Conservation (phyloP, 192 early-diverging fungal genomes). For the Chytriomyces sp. region DNA sequence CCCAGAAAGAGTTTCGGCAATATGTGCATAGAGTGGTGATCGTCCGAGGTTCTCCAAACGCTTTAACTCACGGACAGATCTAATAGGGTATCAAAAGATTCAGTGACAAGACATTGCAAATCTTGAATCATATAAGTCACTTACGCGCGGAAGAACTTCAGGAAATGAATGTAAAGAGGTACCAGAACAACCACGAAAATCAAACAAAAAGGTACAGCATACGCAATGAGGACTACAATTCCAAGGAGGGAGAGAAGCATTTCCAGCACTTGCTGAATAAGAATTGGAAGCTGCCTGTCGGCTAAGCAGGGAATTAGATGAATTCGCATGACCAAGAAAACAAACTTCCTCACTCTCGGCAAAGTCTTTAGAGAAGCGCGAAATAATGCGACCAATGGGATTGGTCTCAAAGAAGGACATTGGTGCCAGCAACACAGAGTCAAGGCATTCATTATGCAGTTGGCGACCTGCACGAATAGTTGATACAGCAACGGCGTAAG, state of each 20-base stretch:
- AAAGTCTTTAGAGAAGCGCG: constrained; percentile 70
- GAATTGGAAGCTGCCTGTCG: constrained; percentile 10
- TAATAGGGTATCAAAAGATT: background rate
- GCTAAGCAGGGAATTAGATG: background rate
- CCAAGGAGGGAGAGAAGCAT: constrained; percentile 26
- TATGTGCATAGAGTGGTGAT: constrained; percentile 69
- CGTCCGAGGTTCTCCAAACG: constrained; percentile 82
- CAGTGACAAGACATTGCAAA: background rate
- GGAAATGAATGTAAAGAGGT: constrained; percentile 21
- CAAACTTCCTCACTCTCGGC: constrained; percentile 56
- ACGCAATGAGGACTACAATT: constrained; percentile 69
- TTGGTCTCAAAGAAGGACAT: constrained; percentile 79
- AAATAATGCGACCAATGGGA: constrained; percentile 73
- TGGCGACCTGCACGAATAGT: constrained; percentile 47
- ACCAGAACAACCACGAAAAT: constrained; percentile 39
- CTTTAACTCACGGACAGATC: constrained; percentile 78
- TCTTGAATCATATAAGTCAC: background rate
- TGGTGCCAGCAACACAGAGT: constrained; percentile 69
- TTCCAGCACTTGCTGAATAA: constrained; percentile 10
- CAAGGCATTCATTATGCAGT: constrained; percentile 64
- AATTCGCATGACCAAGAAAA: constrained; percentile 35
- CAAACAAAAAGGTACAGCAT: constrained; percentile 69
- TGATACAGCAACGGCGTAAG: constrained; percentile 17
- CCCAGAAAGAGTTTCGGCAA: constrained; percentile 73
- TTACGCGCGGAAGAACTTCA: constrained; percentile 24